These are phyloP conservation scores for Oryza glumipatula DNA, from an alignment of 176 grass and related monocot genomes.

Conservation along the genomic window DNA sequence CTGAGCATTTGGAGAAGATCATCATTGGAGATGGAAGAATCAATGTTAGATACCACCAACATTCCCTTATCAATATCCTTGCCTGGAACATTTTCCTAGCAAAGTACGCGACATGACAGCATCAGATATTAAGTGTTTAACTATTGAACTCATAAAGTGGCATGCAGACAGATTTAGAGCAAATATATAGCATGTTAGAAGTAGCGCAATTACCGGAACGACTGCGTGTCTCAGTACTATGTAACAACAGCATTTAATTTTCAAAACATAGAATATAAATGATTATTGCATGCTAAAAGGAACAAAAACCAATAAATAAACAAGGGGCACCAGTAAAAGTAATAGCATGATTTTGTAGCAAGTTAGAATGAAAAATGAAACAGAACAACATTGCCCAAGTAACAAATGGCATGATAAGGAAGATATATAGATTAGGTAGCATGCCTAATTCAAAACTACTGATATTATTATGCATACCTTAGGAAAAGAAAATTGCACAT, in stretches of 20 bases:
- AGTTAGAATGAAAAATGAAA: background rate
- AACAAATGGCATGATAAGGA: background rate
- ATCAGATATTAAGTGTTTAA: slow-evolving; percentile 18
- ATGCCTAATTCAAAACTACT: slow-evolving; percentile 25
- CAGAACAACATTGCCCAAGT: background rate
- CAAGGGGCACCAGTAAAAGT: background rate
- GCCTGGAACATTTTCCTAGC: slow-evolving; percentile 51
- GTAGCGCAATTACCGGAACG: background rate
- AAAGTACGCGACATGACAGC: slow-evolving; percentile 10
- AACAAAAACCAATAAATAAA: background rate
- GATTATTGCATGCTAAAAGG: background rate
- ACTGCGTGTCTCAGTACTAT: too few species aligned
- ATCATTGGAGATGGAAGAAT: slow-evolving; percentile 57
- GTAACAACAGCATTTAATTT: background rate
- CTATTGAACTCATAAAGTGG: background rate
- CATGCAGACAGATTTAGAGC: background rate
- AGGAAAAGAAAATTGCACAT: slow-evolving; percentile 66
- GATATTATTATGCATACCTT: slow-evolving; percentile 49
- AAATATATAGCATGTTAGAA: slow-evolving; percentile 11
- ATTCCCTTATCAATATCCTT: slow-evolving; percentile 45
- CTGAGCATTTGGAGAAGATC: slow-evolving; percentile 59
- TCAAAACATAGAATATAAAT: background rate
- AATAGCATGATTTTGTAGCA: background rate
- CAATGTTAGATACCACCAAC: slow-evolving; percentile 54
- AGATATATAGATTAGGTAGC: background rate